Conservation (phyloP, 257 asterid genomes). For the Salvia rosmarinus region DNA sequence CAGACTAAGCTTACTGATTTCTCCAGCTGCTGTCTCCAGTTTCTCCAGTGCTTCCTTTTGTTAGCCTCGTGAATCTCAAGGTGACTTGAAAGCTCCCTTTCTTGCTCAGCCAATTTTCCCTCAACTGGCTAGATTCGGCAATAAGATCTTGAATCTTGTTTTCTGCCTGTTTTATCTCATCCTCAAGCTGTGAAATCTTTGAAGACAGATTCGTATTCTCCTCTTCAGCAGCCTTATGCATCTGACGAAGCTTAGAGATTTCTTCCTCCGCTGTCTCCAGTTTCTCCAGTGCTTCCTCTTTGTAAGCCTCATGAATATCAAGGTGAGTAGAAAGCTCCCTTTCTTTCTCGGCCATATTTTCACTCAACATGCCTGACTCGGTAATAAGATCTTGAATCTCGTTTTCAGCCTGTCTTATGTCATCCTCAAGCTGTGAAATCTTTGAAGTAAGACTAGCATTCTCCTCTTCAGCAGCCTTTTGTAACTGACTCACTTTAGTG, state of each 20-base stretch:
- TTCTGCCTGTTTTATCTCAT: constrained; percentile 44
- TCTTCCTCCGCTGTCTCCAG: constrained; percentile 51
- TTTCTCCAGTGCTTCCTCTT: constrained; percentile 42
- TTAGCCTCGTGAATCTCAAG: too few species aligned
- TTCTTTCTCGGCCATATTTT: constrained; percentile 38
- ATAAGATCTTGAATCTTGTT: constrained; percentile 45
- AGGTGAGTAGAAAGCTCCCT: constrained; percentile 33
- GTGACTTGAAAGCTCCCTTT: too few species aligned
- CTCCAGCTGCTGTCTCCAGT: too few species aligned
- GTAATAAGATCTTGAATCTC: constrained; percentile 42
- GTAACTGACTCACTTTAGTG: constrained; percentile 42
- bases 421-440: constrained; percentile 46
- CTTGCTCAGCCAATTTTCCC: background rate
- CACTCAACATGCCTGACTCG: constrained; percentile 44
- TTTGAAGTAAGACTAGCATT: constrained; percentile 42
- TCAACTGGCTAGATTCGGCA: constrained; percentile 43
- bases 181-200: constrained; percentile 42
- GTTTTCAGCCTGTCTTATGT: constrained; percentile 40
- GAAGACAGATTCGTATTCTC: constrained; percentile 44
- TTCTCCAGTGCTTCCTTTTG: too few species aligned
- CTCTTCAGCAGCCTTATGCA: constrained; percentile 29
- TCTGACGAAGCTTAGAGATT: constrained; percentile 48
- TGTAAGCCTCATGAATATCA: constrained; percentile 45
- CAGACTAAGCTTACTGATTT: too few species aligned
- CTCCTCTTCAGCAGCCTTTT: constrained; percentile 34